A percentile compares a stretch with the other conserved stretches of the same genome.
Evolutionary conservation across 2,329 filamentous ascomycete genomes (phyloP).

Genomic region (Aaosphaeria pasadenensis): DNA sequence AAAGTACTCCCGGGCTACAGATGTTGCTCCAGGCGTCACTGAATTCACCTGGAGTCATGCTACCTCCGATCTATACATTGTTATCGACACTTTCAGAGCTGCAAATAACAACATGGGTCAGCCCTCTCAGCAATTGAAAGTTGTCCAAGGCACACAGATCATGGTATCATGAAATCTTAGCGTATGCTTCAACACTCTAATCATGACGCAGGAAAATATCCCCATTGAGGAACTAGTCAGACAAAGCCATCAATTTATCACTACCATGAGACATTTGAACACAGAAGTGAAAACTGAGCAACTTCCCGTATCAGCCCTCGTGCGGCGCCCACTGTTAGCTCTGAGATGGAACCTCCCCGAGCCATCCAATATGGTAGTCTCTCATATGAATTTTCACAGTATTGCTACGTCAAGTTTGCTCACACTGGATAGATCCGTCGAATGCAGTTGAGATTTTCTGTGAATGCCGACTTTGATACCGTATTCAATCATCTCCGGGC

Average conservation of each 20-base stretch:
- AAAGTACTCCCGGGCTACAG: constrained; percentile 32
- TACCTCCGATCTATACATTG: constrained; percentile 26
- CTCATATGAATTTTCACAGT: too few species aligned
- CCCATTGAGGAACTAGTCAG: constrained; percentile 22
- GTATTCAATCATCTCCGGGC: constrained; percentile 28
- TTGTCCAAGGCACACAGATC: constrained; percentile 40
- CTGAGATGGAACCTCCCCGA: constrained; percentile 39
- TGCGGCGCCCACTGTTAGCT: constrained; percentile 38
- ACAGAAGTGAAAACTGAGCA: constrained; percentile 34
- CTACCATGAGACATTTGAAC: constrained; percentile 15
- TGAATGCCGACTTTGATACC: constrained; percentile 35
- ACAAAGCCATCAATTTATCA: constrained; percentile 14
- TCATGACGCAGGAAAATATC: constrained; percentile 12
- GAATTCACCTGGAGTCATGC: constrained; percentile 37
- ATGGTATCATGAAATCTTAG: constrained; percentile 34
- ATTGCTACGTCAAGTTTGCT: not conserved
- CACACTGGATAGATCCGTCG: constrained; percentile 36
- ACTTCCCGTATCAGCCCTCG: constrained; percentile 44
- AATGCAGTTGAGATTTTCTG: constrained; percentile 44
- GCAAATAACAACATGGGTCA: constrained; percentile 5
- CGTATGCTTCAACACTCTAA: not conserved
- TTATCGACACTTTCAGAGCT: constrained; percentile 29
- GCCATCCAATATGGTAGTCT: not conserved
- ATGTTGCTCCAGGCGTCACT: constrained; percentile 21
- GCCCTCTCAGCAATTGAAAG: constrained; percentile 33